phyloP scores from a whole-genome alignment of 1,284 basidiomycete genomes.

The Sphaerobolus stellatus region DNA sequence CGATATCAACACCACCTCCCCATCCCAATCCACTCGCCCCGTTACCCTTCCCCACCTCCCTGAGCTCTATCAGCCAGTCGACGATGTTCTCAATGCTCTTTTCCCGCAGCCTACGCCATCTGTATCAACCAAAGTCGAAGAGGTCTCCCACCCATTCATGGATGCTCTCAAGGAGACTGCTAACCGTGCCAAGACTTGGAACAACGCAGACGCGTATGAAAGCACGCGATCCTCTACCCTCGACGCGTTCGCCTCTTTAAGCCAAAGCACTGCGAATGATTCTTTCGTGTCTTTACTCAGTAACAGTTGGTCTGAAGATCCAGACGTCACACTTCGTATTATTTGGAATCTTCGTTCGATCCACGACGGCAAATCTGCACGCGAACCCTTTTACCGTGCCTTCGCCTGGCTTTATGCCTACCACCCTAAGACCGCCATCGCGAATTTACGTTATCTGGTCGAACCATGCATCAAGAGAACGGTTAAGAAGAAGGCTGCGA shows the following conservation, averaged over 20 bases:
- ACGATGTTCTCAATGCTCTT: constrained; percentile 48
- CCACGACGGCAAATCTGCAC: constrained; percentile 58
- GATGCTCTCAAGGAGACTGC: constrained; percentile 43
- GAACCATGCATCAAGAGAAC: constrained; percentile 43
- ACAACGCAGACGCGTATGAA: constrained; percentile 44
- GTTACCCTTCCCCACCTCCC: constrained; percentile 47
- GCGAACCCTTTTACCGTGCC: constrained; percentile 39
- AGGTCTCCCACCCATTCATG: constrained; percentile 49
- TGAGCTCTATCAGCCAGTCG: constrained; percentile 52
- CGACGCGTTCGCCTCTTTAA: constrained; percentile 50
- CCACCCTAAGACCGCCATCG: constrained; percentile 62
- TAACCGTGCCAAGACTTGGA: constrained; percentile 45
- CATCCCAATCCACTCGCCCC: neutral
- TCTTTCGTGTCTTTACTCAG: constrained; percentile 36
- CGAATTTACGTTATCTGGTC: constrained; percentile 52
- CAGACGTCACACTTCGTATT: constrained; percentile 50
- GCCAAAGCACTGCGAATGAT: constrained; percentile 20
- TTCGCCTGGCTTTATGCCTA: constrained; percentile 64
- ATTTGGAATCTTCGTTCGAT: constrained; percentile 65
- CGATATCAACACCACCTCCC: neutral
- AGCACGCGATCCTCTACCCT: constrained; percentile 50
- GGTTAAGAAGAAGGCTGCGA: constrained; percentile 20
- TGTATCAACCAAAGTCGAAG: constrained; percentile 6
- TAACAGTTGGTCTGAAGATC: constrained; percentile 53
- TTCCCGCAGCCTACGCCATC: too few species aligned